Base-by-base conservation (phyloP, 768 basidiomycete species). In the Hydnum rufescens region DNA sequence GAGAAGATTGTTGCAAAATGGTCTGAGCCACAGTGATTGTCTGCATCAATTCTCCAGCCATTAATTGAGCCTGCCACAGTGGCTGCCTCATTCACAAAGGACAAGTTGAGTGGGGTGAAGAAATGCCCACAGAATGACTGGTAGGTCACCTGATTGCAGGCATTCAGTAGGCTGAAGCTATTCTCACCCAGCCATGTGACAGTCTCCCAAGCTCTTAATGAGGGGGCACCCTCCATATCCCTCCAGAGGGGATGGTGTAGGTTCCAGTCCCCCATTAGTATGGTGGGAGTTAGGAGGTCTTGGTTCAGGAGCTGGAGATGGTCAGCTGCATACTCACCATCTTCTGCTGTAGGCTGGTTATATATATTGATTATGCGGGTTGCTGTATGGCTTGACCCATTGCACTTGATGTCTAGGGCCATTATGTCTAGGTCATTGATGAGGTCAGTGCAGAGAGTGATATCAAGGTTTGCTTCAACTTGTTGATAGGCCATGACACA, bases 211-310 rank as follows among this genome's bases (percentile, higher is more conserved):
- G 8, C 8, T 25, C 26, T 28, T 13, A 8, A 25, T 13, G 26
- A 8, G 13, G 25, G 44, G 16, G 8, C 13, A 16, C 25, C 13
- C 8, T 13, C 32, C 22, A n/a, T 6, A 5, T 46, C 6, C 4
- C 29, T 13, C 32, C 29, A 52, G 1, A 34, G 2, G 3, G 53
- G 22, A 51, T 64, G 62, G 56, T 62, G 59, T 5, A 60, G 49
- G 55, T 64, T 64, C 49, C 48, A 60, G 51, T 64, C 62, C 1
- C 64, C 62, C 0, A 55, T 58, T 0, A 63, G 51, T 8, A 64
- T 56, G 2, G 58, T 6, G 60, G 51, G 2, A 23, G 32, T n/a
- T 5, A 2, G 2, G 1, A 1, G 3, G 29, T 16, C 2, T 54
- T 6, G 3, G 18, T 5, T 0, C 34, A 18, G 5, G 54, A 42